These are phyloP conservation scores for Aspergillus sp. DNA, from an alignment of 2,329 filamentous ascomycete species.

Conservation along the genomic window DNA sequence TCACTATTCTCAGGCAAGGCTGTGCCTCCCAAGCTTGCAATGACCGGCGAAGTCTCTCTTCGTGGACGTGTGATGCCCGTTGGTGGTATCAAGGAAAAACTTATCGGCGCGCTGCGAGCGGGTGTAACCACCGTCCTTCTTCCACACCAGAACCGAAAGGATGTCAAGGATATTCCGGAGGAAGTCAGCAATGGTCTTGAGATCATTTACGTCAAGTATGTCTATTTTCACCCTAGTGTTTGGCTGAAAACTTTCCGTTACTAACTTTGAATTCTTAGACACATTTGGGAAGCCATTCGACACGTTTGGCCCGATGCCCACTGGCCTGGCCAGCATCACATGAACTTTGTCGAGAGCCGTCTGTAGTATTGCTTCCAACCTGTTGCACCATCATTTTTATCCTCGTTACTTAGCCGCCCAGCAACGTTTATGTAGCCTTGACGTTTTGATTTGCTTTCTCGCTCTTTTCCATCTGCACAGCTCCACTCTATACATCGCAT, in stretches of 20 bases:
- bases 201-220: slow-evolving; percentile 86
- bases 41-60: slow-evolving; percentile 81
- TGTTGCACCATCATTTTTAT: not conserved
- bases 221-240: slow-evolving; percentile 14
- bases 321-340: slow-evolving; percentile 73
- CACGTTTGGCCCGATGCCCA: slow-evolving; percentile 87
- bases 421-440: not conserved
- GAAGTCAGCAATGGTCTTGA: slow-evolving; percentile 85
- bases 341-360: slow-evolving; percentile 73
- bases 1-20: slow-evolving; percentile 82
- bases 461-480: not conserved
- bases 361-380: slow-evolving; percentile 51
- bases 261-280: slow-evolving; percentile 49
- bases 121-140: slow-evolving; percentile 93
- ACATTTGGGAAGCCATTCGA: slow-evolving; percentile 92
- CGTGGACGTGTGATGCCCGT: slow-evolving; percentile 90
- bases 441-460: not conserved
- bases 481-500: not conserved
- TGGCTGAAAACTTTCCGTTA: not conserved
- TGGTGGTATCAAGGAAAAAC: slow-evolving; percentile 97
- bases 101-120: slow-evolving; percentile 88
- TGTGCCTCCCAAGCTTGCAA: slow-evolving; percentile 88
- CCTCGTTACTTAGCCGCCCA: not conserved
- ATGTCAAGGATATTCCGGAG: slow-evolving; percentile 82
- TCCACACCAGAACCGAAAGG: slow-evolving; percentile 85